A percentile compares a stretch with the other conserved stretches of the same genome.
Conservation (phyloP, 2,329 filamentous ascomycete species). For the Atkinsonella hypoxylon region DNA sequence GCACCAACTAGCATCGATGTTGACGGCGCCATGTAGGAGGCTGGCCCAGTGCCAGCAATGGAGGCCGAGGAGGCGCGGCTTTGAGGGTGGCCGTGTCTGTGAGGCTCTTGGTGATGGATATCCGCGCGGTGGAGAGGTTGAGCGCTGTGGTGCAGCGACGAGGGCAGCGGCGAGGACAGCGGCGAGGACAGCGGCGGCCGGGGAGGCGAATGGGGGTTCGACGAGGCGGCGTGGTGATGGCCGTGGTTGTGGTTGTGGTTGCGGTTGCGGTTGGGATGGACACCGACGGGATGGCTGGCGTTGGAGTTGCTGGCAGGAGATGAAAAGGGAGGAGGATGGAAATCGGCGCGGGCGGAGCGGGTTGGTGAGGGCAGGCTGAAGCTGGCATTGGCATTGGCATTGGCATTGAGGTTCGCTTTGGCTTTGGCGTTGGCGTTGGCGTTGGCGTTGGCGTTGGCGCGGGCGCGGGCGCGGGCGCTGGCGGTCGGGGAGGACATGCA, state of each 20-base stretch:
- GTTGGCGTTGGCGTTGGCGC: no score
- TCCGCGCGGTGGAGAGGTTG: constrained; percentile 5
- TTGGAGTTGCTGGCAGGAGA: constrained; percentile 19
- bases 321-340: constrained; percentile 20
- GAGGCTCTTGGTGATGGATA: constrained; percentile 5
- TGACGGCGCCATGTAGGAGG: constrained; percentile 24
- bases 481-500: constrained; percentile 1
- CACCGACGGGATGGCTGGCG: constrained; percentile 17
- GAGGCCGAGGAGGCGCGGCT: constrained; percentile 11
- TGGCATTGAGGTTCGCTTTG: no score
- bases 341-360: constrained; percentile 23
- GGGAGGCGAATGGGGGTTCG: constrained; percentile 19
- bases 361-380: constrained; percentile 40
- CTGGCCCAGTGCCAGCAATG: not conserved
- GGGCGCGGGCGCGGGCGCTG: no score
- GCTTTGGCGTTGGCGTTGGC: no score
- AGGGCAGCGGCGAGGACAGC: no score
- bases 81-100: no score
- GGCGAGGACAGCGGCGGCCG: constrained; percentile 13
- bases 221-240: constrained; percentile 15
- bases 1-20: constrained; percentile 14
- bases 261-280: no score
- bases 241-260: no score
- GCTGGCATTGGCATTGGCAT: constrained; percentile 14
- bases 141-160: constrained; percentile 3